Evolutionary conservation across 805 yeast species (phyloP), one percentile per base, ranked within the genome.

Genomic region (Starmerella sp.): DNA sequence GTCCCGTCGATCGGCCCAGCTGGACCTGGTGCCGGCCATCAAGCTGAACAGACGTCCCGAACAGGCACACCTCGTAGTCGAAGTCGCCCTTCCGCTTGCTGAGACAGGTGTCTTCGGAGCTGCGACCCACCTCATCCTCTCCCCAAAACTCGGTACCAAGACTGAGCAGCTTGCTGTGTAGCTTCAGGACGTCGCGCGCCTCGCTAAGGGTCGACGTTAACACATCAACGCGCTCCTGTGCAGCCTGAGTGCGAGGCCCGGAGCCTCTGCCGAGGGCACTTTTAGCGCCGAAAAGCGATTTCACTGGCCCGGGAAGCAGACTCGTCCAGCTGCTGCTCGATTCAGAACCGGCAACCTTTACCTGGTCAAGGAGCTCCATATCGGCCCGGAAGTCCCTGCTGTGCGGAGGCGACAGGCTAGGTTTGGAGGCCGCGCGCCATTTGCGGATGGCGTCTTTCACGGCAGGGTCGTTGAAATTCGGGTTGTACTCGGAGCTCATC

Each of bases 381-480:
- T 51, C 57, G 11, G 17, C 37, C 2, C 36, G 48, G 32, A 34
- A 14, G 17, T 50, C 32, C 11, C 49, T 37, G 9, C 44, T 13
- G 6, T 42, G 31, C 15, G 53, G 55, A 14, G 30, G 46, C 9
- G 34, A 13, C n/a, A 39, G 32, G 15, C 45, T 38, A 7, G 56
- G 58, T 43, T 39, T 38, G 10, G 51, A 37, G 1, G 61, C 54
- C 34, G 66, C 66, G 43, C 65, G 66, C 65, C 69, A 68, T 15
- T 63, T 71, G 17, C 77, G 71, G 15, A 88, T 82, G 1, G 90
- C 82, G 22, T 73, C 77, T 66, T 87, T 87, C 17, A 90, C 96
- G 0, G 90, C 95, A 7, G 81, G 79, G 69, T 90, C 96, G 65
- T 90, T 88, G 70, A 88, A 80, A 63, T 88, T 84, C 48, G 85